Percentiles rank a stretch among this genome's conserved stretches.
Conservation (phyloP, 768 basidiomycete genomes). For the Russula sp. region DNA sequence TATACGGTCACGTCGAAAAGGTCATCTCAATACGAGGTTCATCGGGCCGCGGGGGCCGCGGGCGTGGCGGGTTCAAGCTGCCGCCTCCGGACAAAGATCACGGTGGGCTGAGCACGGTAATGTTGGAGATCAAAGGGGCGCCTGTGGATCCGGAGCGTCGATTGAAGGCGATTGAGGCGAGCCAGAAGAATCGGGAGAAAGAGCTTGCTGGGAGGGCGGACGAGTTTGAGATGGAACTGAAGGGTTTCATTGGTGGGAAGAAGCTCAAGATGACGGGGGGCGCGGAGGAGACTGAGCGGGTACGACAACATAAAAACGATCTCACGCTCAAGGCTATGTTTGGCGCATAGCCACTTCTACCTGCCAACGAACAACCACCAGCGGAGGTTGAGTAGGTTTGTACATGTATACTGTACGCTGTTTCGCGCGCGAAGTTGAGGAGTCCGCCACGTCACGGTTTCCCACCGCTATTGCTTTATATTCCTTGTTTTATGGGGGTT, state of each 20-base stretch:
- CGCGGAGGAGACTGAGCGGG: conserved; percentile 84
- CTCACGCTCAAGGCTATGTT: conserved; percentile 90
- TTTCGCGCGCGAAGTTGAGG: neutral
- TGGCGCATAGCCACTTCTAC: conserved; percentile 29
- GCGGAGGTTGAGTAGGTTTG: neutral
- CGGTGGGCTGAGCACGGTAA: conserved; percentile 67
- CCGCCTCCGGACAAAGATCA: conserved; percentile 65
- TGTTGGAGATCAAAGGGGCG: conserved; percentile 87
- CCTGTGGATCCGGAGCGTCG: conserved; percentile 78
- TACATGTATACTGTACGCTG: neutral
- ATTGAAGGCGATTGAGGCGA: conserved; percentile 90
- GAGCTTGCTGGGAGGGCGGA: conserved; percentile 71
- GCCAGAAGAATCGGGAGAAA: conserved; percentile 73
- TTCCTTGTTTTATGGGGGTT: neutral
- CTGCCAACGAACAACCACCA: too few species aligned
- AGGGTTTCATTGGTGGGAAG: conserved; percentile 81
- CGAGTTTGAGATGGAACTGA: conserved; percentile 80
- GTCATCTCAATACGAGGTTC: conserved; percentile 69
- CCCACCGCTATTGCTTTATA: conserved; percentile 11
- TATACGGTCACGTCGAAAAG: conserved; percentile 89
- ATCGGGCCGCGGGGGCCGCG: conserved; percentile 38
- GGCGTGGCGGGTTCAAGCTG: conserved; percentile 51
- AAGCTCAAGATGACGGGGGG: conserved; percentile 96
- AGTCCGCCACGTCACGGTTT: neutral
- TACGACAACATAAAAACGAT: conserved; percentile 82